Percentiles rank a stretch among this genome's conserved stretches.
Conservation (phyloP, 2,329 filamentous ascomycete genomes). For the Fusarium virguliforme region DNA sequence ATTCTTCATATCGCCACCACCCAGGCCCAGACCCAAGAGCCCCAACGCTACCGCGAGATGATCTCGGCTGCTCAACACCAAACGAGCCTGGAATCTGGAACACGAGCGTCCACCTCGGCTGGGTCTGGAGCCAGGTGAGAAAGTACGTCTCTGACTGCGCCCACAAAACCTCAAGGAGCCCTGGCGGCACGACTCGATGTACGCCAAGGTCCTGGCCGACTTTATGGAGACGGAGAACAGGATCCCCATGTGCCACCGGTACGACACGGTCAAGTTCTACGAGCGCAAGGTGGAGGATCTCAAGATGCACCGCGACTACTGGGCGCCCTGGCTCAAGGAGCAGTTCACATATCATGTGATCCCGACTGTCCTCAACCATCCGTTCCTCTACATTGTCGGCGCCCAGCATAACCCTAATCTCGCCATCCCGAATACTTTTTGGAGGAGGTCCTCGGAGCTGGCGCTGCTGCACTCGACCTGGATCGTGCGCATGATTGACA, state of each 20-base stretch:
- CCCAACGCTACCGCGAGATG: slow-evolving; percentile 62
- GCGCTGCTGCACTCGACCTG: slow-evolving; percentile 68
- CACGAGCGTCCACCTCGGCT: slow-evolving; percentile 64
- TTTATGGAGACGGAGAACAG: slow-evolving; percentile 67
- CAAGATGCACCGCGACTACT: slow-evolving; percentile 63
- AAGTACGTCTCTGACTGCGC: slow-evolving; percentile 66
- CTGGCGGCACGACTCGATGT: slow-evolving; percentile 68
- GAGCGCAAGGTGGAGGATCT: slow-evolving; percentile 65
- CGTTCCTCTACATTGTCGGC: slow-evolving; percentile 68
- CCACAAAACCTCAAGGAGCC: slow-evolving; percentile 65
- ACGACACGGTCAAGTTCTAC: slow-evolving; percentile 68
- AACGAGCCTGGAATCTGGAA: slow-evolving; percentile 67
- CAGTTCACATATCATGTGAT: slow-evolving; percentile 70
- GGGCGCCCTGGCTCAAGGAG: slow-evolving; percentile 68
- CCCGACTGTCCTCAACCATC: slow-evolving; percentile 67
- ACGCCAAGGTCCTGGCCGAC: slow-evolving; percentile 66
- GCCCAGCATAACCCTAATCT: slow-evolving; percentile 68
- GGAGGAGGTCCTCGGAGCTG: slow-evolving; percentile 67
- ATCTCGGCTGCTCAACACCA: slow-evolving; percentile 58
- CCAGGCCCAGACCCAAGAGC: slow-evolving; percentile 54
- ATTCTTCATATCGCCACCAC: slow-evolving; percentile 47
- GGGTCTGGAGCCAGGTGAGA: slow-evolving; percentile 66
- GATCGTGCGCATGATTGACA: slow-evolving; percentile 69
- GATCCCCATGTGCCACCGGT: slow-evolving; percentile 67
- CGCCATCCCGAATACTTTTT: slow-evolving; percentile 69